Evolutionary conservation across 371 early-diverging fungal species (phyloP), one percentile per base, ranked within the genome.

Genomic region (Syncephalastrum racemosum): DNA sequence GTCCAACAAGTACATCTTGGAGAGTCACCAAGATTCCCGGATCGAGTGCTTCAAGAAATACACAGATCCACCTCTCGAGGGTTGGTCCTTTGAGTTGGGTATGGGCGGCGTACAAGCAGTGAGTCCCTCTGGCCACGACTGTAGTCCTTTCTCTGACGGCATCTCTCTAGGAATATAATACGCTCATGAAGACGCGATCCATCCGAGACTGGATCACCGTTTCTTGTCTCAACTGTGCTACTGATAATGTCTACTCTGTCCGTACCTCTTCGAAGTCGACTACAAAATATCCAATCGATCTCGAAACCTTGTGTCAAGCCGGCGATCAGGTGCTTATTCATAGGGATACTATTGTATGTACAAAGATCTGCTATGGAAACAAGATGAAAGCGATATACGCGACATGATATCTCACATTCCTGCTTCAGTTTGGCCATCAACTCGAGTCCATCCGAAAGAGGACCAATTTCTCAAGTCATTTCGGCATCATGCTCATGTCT

Each of bases 71-170:
- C 51, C 54, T n/a, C 16, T 75, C 18, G 59, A 56, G 22, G 75
- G 78, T 8, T 70, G 69, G 66, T 55, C 61, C 24, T 70, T 78
- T 52, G 65, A 72, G 43, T 58, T 72, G n/a, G 70, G 68, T 20
- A 68, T 72, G 63, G 75, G 70, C 40, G 77, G 71, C 23, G 63
- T 76, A 7, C 56, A 42, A 31, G 54, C 65, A 27, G 76, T 76
- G 70, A 57, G 68, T 58, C 13, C 43, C 22, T 31, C 20, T 27
- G 27, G 36, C 10, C 10, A 0, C 12, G 36, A 31, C 10, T 12
- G 36, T 10, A 31, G 12, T 12, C 15, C 39, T 44, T 14, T 41
- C 7, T 40, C 16, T 16, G n/a, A 60, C 45, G 54, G 46, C 60
- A 53, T 45, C 13, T 52, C 63, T 46, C 45, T n/a, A 64, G 59